These are phyloP conservation scores for Cryphonectria japonica DNA, from an alignment of 2,329 filamentous ascomycete genomes.

Conservation along the genomic window DNA sequence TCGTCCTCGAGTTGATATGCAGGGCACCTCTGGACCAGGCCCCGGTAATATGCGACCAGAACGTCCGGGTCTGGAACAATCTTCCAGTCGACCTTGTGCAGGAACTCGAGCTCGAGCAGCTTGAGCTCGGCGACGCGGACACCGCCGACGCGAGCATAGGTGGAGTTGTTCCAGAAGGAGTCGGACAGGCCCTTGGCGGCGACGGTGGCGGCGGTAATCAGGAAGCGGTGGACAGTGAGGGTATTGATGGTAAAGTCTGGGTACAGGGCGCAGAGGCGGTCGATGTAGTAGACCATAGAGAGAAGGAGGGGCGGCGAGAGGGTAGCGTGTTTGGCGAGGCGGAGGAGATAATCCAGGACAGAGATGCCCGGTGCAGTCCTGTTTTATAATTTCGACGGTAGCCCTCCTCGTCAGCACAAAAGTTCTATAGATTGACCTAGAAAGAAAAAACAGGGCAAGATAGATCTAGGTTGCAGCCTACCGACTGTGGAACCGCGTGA, in stretches of 20 bases:
- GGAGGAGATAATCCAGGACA: conserved; percentile 89
- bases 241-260: conserved; percentile 96
- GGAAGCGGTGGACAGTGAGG: conserved; percentile 92
- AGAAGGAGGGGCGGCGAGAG: conserved; percentile 91
- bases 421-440: too few relatives aligned
- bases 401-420: neutral
- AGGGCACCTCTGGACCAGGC: conserved; percentile 71
- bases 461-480: conserved; percentile 42
- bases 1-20: conserved; percentile 53
- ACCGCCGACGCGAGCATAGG: conserved; percentile 91
- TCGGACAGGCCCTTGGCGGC: conserved; percentile 95
- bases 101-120: conserved; percentile 88
- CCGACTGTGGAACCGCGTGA: conserved; percentile 96
- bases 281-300: conserved; percentile 99
- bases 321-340: conserved; percentile 91
- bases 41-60: conserved; percentile 89
- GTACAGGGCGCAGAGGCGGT: conserved; percentile 89
- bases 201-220: conserved; percentile 94
- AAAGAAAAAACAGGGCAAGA: conserved; percentile 6
- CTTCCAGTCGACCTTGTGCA: conserved; percentile 91
- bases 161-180: conserved; percentile 97
- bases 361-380: conserved; percentile 84
- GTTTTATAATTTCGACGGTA: neutral
- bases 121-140: conserved; percentile 90
- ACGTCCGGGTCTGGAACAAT: conserved; percentile 96